Evolutionary conservation across 352 stramenopile genomes (phyloP).

Genomic region (Phytophthora brassicae): DNA sequence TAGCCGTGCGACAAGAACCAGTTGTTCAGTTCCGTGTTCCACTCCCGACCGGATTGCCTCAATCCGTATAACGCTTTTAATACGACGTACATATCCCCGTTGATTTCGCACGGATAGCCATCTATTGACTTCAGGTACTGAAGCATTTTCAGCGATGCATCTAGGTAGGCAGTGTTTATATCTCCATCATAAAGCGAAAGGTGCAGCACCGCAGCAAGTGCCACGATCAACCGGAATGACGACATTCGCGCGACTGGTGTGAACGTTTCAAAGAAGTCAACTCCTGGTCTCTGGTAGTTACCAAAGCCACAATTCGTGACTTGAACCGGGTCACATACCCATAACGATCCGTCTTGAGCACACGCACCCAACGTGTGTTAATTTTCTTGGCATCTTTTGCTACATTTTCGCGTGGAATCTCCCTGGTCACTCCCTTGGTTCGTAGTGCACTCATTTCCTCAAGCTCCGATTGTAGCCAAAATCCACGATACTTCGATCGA

Average conservation of each 20-base stretch:
- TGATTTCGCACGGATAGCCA: conserved; percentile 14
- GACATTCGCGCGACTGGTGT: conserved; percentile 9
- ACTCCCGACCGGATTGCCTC: conserved; percentile 17
- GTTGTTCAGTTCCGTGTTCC: conserved; percentile 20
- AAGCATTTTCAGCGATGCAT: conserved; percentile 10
- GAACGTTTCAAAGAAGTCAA: conserved; percentile 20
- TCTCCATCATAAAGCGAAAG: conserved; percentile 13
- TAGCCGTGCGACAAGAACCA: conserved; percentile 19
- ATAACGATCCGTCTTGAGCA: neutral
- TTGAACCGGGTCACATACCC: neutral
- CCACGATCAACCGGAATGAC: conserved; percentile 9
- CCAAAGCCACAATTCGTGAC: neutral
- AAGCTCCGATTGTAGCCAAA: neutral
- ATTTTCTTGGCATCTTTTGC: neutral
- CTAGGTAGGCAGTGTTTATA: conserved; percentile 18
- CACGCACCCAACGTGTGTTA: neutral
- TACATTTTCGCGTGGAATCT: neutral
- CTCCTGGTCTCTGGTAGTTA: conserved; percentile 4
- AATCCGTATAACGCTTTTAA: conserved; percentile 26
- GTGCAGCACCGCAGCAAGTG: neutral
- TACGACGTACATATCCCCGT: conserved; percentile 9
- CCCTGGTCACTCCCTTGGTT: neutral
- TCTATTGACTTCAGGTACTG: conserved; percentile 17
- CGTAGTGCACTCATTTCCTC: neutral
- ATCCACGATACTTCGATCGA: neutral